These are phyloP conservation scores for Prunus salicina DNA, from an alignment of 306 rosid species.

Conservation along the genomic window DNA sequence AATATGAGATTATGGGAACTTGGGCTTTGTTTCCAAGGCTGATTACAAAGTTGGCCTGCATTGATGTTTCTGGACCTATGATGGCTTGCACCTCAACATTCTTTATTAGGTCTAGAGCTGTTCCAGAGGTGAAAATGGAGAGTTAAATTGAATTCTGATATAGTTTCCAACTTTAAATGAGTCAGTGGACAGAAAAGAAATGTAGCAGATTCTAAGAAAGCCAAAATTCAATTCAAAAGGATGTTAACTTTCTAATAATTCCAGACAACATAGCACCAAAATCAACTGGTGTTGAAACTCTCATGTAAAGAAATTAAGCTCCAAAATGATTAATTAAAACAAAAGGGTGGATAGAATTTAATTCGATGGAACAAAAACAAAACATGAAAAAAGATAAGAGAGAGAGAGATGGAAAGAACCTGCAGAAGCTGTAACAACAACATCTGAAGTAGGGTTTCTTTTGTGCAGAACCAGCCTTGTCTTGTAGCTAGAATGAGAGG, in stretches of 20 bases:
- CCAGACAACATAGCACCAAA: too few species aligned
- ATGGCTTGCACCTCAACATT: constrained; percentile 30
- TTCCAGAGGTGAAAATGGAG: not conserved
- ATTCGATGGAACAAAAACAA: not conserved
- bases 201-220: not conserved
- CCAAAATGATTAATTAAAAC: too few species aligned
- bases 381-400: not conserved
- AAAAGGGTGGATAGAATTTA: not conserved
- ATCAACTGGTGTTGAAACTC: too few species aligned
- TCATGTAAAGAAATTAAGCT: too few species aligned
- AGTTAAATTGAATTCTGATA: not conserved
- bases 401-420: not conserved
- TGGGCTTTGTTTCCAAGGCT: constrained; percentile 43
- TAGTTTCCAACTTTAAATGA: not conserved
- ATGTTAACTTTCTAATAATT: too few species aligned
- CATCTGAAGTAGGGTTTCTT: constrained; percentile 10
- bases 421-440: constrained; percentile 17
- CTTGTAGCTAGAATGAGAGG: constrained; percentile 3
- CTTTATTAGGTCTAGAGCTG: constrained; percentile 24
- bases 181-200: not conserved
- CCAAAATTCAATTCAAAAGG: too few species aligned
- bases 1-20: constrained; percentile 48
- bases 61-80: constrained; percentile 49
- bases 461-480: constrained; percentile 28
- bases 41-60: constrained; percentile 48